These are phyloP conservation scores for Cyamopsis tetragonoloba DNA, from an alignment of 306 rosid genomes.

Conservation along the genomic window DNA sequence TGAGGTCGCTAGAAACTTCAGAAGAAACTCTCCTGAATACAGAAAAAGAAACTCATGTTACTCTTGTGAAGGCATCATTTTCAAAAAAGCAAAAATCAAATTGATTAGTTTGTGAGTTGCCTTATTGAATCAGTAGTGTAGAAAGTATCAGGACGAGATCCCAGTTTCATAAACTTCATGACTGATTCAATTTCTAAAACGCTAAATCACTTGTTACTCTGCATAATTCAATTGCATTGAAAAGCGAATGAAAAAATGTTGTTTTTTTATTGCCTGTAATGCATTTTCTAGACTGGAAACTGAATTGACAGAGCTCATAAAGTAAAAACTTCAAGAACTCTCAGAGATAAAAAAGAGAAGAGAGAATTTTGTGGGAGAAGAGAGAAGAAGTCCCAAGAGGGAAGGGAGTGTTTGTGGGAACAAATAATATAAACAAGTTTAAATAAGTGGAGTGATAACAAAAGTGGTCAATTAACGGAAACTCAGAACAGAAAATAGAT, in stretches of 20 bases:
- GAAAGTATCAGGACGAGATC: conserved; percentile 90
- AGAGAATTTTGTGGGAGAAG: conserved; percentile 33
- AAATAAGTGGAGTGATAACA: conserved; percentile 31
- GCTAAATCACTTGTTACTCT: conserved; percentile 38
- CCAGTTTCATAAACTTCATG: conserved; percentile 99
- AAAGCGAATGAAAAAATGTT: conserved; percentile 21
- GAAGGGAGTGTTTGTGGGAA: conserved; percentile 37
- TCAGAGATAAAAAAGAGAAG: background rate
- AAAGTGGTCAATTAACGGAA: background rate
- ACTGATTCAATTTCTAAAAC: conserved; percentile 16
- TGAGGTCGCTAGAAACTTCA: conserved; percentile 86
- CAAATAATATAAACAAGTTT: conserved; percentile 35
- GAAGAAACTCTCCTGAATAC: conserved; percentile 76
- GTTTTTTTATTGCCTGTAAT: conserved; percentile 14
- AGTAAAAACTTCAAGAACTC: conserved; percentile 16
- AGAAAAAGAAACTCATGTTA: conserved; percentile 8
- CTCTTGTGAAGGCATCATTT: background rate
- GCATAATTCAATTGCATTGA: conserved; percentile 28
- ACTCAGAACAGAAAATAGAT: too few relatives aligned
- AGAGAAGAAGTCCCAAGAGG: conserved; percentile 32
- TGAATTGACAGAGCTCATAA: background rate
- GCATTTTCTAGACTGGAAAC: conserved; percentile 24
- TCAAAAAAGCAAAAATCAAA: background rate
- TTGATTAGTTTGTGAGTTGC: conserved; percentile 28
- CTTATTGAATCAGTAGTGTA: conserved; percentile 72